phyloP scores from a whole-genome alignment of 345 rosid genomes.

The Populus ilicifolia region DNA sequence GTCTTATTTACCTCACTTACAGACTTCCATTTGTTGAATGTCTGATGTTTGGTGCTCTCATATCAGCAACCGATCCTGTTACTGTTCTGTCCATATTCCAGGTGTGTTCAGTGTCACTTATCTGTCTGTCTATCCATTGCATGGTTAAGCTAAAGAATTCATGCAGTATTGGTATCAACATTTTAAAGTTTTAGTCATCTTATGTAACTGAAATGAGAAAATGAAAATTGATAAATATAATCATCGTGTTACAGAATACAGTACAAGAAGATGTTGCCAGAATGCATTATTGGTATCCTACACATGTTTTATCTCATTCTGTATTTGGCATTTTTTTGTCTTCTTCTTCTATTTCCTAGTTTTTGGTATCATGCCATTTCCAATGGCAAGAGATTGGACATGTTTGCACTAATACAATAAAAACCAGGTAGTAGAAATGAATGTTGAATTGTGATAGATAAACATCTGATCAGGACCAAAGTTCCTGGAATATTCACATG shows the following conservation, averaged over 20 bases:
- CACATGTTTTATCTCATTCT: too few relatives aligned
- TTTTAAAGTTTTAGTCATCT: not conserved
- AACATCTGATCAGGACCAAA: too few relatives aligned
- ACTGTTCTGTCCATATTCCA: constrained; percentile 96
- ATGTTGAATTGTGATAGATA: too few relatives aligned
- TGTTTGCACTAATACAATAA: too few relatives aligned
- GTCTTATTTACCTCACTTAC: constrained; percentile 76
- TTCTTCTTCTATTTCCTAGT: too few relatives aligned
- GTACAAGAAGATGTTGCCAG: too few relatives aligned
- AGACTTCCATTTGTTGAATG: constrained; percentile 89
- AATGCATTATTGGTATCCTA: too few relatives aligned
- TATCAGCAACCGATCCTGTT: constrained; percentile 99
- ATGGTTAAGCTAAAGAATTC: not conserved
- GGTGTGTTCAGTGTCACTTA: constrained; percentile 35
- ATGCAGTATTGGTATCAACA: not conserved
- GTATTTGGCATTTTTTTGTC: too few relatives aligned
- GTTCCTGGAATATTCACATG: too few relatives aligned
- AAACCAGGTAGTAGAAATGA: too few relatives aligned
- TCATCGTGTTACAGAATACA: not conserved
- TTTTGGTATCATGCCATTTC: too few relatives aligned
- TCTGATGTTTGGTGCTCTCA: constrained; percentile 96
- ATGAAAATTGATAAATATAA: not conserved
- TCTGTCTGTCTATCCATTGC: not conserved
- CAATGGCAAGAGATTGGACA: too few relatives aligned
- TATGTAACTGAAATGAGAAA: not conserved